These are phyloP conservation scores for Suillus placidus DNA, from an alignment of 768 basidiomycete species.

Conservation along the genomic window DNA sequence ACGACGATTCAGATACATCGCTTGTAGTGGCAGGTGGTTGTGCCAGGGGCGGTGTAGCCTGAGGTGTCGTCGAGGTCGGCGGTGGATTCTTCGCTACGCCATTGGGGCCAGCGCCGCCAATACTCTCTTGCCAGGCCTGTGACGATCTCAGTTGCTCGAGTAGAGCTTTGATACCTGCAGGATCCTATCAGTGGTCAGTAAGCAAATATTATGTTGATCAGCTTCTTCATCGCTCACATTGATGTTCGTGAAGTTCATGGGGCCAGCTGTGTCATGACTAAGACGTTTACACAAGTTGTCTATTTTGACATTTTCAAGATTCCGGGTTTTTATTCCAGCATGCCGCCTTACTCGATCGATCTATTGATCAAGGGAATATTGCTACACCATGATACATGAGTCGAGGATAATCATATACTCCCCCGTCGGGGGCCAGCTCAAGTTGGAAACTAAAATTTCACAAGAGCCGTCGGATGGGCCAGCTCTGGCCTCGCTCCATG, in stretches of 20 bases:
- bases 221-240: slow-evolving; percentile 44
- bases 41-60: slow-evolving; percentile 9
- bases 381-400: background rate
- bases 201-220: background rate
- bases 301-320: too few species aligned
- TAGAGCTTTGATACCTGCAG: slow-evolving; percentile 65
- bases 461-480: background rate
- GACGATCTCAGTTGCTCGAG: slow-evolving; percentile 71
- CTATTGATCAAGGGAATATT: background rate
- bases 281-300: background rate
- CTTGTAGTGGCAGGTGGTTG: slow-evolving; percentile 12
- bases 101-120: slow-evolving; percentile 20
- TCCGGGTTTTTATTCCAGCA: background rate
- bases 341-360: background rate
- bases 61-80: slow-evolving; percentile 8
- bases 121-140: slow-evolving; percentile 64
- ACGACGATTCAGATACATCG: slow-evolving; percentile 25
- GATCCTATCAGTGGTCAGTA: slow-evolving; percentile 49
- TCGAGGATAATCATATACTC: background rate
- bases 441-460: background rate
- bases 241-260: slow-evolving; percentile 56
- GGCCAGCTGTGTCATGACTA: background rate
- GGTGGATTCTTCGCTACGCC: slow-evolving; percentile 3
- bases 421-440: background rate
- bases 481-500: background rate